A percentile compares a stretch with the other conserved stretches of the same genome.
phyloP scores from a whole-genome alignment of 352 stramenopile genomes.

The Pythium vanterpoolii region DNA sequence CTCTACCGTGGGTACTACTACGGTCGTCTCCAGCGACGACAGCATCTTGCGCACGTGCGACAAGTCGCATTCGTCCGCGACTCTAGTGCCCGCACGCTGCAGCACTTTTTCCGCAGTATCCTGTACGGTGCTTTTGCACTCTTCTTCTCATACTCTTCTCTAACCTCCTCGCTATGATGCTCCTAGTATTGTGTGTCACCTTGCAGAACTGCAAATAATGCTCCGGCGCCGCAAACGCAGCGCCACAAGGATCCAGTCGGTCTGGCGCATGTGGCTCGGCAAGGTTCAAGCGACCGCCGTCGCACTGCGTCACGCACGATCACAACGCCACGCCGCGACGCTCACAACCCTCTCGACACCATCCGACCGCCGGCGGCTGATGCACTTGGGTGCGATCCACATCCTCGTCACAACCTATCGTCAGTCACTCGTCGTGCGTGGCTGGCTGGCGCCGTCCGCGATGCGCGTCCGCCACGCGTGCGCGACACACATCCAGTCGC shows the following conservation, averaged over 20 bases:
- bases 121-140: conserved; percentile 40
- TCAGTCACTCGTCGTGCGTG: conserved; percentile 37
- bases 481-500: conserved; percentile 55
- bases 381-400: conserved; percentile 56
- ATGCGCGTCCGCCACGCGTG: conserved; percentile 37
- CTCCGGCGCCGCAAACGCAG: conserved; percentile 35
- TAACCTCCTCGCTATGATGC: neutral
- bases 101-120: conserved; percentile 78
- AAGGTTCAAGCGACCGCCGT: conserved; percentile 47
- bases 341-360: conserved; percentile 17
- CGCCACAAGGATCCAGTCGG: conserved; percentile 58
- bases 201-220: conserved; percentile 38
- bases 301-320: conserved; percentile 34
- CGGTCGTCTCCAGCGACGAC: conserved; percentile 43
- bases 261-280: conserved; percentile 75
- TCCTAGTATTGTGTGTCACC: conserved; percentile 46
- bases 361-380: conserved; percentile 20
- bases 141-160: neutral
- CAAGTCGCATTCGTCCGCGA: conserved; percentile 44
- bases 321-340: conserved; percentile 30
- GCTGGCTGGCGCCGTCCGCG: conserved; percentile 56
- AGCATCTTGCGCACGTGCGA: conserved; percentile 22
- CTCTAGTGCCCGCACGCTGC: conserved; percentile 36
- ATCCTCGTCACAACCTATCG: conserved; percentile 48
- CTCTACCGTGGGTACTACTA: conserved; percentile 48